Conservation (phyloP, 176 grass and related monocot genomes). For the Musa acuminata region DNA sequence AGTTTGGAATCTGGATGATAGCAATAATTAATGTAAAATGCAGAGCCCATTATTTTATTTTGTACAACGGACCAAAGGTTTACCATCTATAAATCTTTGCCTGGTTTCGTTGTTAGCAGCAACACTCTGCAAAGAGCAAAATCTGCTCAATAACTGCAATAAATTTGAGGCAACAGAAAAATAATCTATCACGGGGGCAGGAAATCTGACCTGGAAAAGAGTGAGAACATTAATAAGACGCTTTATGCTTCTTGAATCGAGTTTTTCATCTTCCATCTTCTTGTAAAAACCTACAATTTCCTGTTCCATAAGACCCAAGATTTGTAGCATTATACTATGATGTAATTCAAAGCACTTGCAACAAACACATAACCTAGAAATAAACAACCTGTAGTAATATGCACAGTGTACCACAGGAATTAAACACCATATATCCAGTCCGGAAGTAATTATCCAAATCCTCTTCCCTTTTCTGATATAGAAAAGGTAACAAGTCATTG, state of each 20-base stretch:
- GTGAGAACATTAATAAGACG: slow-evolving; percentile 19
- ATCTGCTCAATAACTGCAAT: neutral
- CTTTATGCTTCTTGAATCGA: slow-evolving; percentile 10
- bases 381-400: slow-evolving; percentile 13
- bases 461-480: slow-evolving; percentile 14
- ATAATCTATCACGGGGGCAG: neutral
- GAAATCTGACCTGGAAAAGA: slow-evolving; percentile 13
- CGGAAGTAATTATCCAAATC: slow-evolving; percentile 9
- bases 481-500: neutral
- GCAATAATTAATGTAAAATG: neutral
- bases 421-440: slow-evolving; percentile 17
- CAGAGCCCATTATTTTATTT: neutral
- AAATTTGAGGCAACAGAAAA: neutral
- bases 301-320: neutral
- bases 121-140: slow-evolving; percentile 10
- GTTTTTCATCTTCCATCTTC: slow-evolving; percentile 9
- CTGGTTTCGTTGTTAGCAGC: slow-evolving; percentile 16
- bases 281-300: slow-evolving; percentile 15
- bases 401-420: slow-evolving; percentile 16
- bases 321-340: neutral
- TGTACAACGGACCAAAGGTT: neutral
- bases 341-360: neutral
- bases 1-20: neutral
- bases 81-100: slow-evolving; percentile 18
- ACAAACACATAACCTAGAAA: neutral